Percentiles rank a stretch among this genome's conserved stretches.
Conservation (phyloP, 2,329 filamentous ascomycete genomes). For the Ascochyta viciae-villosae region DNA sequence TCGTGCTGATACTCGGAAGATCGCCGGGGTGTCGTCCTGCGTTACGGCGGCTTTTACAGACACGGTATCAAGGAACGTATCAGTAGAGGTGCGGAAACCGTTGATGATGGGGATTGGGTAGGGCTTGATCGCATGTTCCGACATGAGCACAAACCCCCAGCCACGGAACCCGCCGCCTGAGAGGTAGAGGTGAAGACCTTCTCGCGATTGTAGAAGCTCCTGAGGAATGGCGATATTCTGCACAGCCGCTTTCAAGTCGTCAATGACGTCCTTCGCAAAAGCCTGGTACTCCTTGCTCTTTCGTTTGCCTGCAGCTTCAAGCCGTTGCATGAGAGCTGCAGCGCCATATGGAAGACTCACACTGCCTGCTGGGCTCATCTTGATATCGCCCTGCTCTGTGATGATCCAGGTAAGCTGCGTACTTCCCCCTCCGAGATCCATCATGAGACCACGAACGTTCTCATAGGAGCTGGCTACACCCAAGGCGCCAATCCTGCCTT, state of each 20-base stretch:
- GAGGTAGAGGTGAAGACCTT: slow-evolving; percentile 72
- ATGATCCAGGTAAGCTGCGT: slow-evolving; percentile 74
- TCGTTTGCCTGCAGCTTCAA: slow-evolving; percentile 50
- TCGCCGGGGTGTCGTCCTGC: slow-evolving; percentile 47
- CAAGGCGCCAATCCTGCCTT: slow-evolving; percentile 82
- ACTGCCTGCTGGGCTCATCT: slow-evolving; percentile 54
- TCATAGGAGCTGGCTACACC: slow-evolving; percentile 79
- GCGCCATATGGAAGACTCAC: slow-evolving; percentile 75
- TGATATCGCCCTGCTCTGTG: slow-evolving; percentile 55
- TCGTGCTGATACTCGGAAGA: slow-evolving; percentile 79
- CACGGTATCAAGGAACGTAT: slow-evolving; percentile 66
- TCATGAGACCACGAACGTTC: slow-evolving; percentile 76
- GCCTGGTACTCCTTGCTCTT: slow-evolving; percentile 54
- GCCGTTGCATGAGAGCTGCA: slow-evolving; percentile 66
- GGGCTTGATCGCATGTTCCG: slow-evolving; percentile 72
- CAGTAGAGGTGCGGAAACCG: slow-evolving; percentile 71
- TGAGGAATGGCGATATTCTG: slow-evolving; percentile 63
- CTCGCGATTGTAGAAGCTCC: slow-evolving; percentile 51
- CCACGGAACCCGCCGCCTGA: slow-evolving; percentile 90
- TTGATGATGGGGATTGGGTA: slow-evolving; percentile 88
- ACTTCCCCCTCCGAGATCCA: slow-evolving; percentile 83
- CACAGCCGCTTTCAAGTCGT: slow-evolving; percentile 68
- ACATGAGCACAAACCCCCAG: slow-evolving; percentile 90
- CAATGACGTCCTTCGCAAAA: slow-evolving; percentile 62
- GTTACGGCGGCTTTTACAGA: slow-evolving; percentile 53